Base-by-base conservation (phyloP, 352 stramenopile genomes). In the Pythium dissotocum region DNA sequence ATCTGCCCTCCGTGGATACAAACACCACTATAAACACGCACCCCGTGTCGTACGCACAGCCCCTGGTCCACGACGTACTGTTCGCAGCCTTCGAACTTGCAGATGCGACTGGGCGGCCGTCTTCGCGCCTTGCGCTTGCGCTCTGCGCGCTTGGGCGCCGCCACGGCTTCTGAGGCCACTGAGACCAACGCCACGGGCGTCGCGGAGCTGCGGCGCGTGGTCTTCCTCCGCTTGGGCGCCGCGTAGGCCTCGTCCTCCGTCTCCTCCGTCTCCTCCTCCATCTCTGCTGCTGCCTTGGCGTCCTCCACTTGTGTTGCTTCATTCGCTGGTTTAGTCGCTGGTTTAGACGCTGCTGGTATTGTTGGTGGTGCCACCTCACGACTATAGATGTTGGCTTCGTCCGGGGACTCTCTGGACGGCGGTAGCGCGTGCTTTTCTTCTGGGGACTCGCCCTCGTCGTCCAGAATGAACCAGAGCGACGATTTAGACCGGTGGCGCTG, bases 41-140 rank as follows among this genome's bases (percentile, higher is more conserved):
- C 84, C 59, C 84, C 82, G 53, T 93, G 84, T 26, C 84, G 82
- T 56, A 90, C 79, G 26, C 84, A 93, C 6, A 90, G 78, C n/a
- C 84, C 84, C 61, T 90, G 80, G 48, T 93, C 83, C 51, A 91
- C 84, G 40, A 93, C 83, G 58, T 93, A 93, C 67, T 93, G 80
- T 59, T 90, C 84, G 55, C 84, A 93, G 32, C 75, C 79, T 53
- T 91, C 82, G 48, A 80, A 77, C 61, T 93, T 90, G 65, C 82
- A 93, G 48, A 90, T 84, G 48, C 84, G 82, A 36, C 82, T 90
- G 10, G 82, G 79, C 7, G 81, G 80, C 32, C 81, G 71, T 7
- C 76, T 67, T 3, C 70, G 48, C 8, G 81, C 79, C 16, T 82
- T 83, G 26, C 83, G 82, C 53, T 90, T 83, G 14, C 75, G 73